Evolutionary conservation across 306 rosid species (phyloP).

Genomic region (Dryas octopetala): DNA sequence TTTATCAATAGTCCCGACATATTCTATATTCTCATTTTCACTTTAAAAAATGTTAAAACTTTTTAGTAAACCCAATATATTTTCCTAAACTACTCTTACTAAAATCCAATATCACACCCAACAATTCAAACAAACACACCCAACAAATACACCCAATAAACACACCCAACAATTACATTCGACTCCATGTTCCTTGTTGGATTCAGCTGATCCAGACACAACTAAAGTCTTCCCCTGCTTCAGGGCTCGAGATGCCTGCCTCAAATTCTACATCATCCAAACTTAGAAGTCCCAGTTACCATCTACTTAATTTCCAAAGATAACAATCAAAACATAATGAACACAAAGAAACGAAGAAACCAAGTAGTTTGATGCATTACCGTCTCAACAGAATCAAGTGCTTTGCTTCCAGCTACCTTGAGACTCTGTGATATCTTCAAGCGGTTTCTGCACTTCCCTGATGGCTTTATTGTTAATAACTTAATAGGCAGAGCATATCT

Average conservation of each 20-base stretch:
- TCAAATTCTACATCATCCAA: conserved; percentile 66
- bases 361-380: conserved; percentile 41
- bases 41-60: no score
- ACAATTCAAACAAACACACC: no score
- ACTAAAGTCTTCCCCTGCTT: conserved; percentile 80
- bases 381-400: conserved; percentile 89
- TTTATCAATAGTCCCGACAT: no score
- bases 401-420: conserved; percentile 79
- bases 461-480: conserved; percentile 96
- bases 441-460: conserved; percentile 94
- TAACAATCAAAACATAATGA: no score
- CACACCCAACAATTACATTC: no score
- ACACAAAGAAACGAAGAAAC: conserved; percentile 7
- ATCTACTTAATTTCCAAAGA: no score
- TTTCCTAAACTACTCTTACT: no score
- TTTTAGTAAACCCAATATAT: no score
- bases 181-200: conserved; percentile 84
- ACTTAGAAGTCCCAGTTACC: conserved; percentile 19
- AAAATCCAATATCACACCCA: no score
- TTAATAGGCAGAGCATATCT: conserved; percentile 90
- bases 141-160: no score
- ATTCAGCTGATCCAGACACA: conserved; percentile 77
- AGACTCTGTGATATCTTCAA: conserved; percentile 93
- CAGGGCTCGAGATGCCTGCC: conserved; percentile 80
- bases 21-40: no score